Evolutionary conservation across 495 filamentous ascomycete genomes (phyloP).

Genomic region (Aspergillus hancockii): DNA sequence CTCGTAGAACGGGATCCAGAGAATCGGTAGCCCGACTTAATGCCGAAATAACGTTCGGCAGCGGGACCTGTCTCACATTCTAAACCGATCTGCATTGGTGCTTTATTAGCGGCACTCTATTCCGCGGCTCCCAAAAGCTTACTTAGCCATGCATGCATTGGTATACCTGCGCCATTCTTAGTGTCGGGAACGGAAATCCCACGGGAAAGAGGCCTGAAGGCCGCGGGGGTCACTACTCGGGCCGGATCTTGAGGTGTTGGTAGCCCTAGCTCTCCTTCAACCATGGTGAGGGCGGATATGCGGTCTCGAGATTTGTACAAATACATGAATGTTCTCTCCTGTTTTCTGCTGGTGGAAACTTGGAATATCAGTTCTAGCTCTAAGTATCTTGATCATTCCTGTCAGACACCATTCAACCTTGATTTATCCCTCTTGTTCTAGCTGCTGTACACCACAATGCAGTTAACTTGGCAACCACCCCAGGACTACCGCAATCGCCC

Average conservation of each 20-base stretch:
- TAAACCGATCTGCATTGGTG: background rate
- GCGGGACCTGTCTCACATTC: background rate
- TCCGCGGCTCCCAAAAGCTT: background rate
- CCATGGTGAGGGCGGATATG: background rate
- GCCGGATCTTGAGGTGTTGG: too few species aligned
- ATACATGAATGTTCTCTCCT: background rate
- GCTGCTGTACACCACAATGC: background rate
- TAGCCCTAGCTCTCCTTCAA: too few species aligned
- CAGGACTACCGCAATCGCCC: constrained; percentile 36
- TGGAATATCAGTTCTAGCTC: background rate
- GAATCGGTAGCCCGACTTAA: background rate
- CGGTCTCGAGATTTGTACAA: background rate
- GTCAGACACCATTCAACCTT: background rate
- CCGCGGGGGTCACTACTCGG: background rate
- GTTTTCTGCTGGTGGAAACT: background rate
- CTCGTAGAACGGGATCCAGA: background rate
- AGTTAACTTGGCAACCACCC: constrained; percentile 32
- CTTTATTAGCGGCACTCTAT: background rate
- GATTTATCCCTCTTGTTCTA: background rate
- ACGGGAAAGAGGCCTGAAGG: background rate
- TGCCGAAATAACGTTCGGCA: background rate
- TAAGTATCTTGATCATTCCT: background rate
- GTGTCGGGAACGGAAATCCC: background rate
- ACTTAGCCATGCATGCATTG: background rate
- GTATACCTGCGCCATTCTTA: background rate